A percentile compares a stretch with the other conserved stretches of the same genome.
Evolutionary conservation across 1,139 yeast genomes (phyloP).

Genomic region (Suhomyces bokatorum): DNA sequence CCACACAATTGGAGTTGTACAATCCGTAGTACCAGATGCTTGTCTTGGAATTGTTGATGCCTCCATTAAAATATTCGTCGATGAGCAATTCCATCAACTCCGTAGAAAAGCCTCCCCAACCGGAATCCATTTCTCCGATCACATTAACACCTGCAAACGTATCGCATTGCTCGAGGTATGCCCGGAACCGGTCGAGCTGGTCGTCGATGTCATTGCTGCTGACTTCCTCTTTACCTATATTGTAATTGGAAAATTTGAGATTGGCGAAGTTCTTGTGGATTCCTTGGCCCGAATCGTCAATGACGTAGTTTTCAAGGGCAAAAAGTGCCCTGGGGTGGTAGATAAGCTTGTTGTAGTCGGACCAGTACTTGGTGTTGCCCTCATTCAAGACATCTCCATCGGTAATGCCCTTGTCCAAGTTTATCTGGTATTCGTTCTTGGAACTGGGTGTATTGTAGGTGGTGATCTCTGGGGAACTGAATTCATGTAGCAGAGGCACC

Average conservation of each 20-base stretch:
- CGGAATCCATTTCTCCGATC: conserved; percentile 66
- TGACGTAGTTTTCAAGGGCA: conserved; percentile 53
- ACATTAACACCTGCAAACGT: conserved; percentile 67
- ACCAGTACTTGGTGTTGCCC: conserved; percentile 66
- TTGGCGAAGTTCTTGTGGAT: conserved; percentile 32
- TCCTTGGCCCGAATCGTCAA: conserved; percentile 14
- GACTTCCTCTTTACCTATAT: conserved; percentile 35
- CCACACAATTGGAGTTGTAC: neutral
- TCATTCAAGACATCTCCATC: conserved; percentile 30
- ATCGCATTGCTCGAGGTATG: conserved; percentile 76
- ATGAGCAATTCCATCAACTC: conserved; percentile 52
- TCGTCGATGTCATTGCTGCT: conserved; percentile 41
- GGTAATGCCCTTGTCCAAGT: conserved; percentile 53
- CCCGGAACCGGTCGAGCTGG: conserved; percentile 59
- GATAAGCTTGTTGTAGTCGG: conserved; percentile 73
- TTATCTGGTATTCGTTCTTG: conserved; percentile 60
- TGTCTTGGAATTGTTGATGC: conserved; percentile 36
- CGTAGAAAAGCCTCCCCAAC: conserved; percentile 81
- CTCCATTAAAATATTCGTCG: conserved; percentile 74
- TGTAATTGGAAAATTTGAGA: conserved; percentile 28
- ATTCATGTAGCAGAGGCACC: conserved; percentile 12
- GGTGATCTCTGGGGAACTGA: conserved; percentile 9
- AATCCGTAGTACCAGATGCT: conserved; percentile 46
- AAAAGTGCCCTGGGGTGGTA: conserved; percentile 63
- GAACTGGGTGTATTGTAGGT: conserved; percentile 16